Base-by-base conservation (phyloP, 306 rosid genomes). In the Lathyrus sativus region DNA sequence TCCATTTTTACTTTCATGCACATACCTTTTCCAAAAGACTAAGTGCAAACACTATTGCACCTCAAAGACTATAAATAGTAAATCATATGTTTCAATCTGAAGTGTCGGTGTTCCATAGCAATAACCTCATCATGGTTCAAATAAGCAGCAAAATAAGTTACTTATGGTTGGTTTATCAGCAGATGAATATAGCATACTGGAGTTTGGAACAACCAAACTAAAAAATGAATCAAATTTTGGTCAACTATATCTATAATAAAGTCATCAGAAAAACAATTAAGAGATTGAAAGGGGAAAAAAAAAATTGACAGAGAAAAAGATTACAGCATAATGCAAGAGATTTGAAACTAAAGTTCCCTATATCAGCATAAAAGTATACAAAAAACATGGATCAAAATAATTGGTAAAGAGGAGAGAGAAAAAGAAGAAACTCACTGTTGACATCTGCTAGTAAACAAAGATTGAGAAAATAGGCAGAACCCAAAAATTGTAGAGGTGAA, bases 381-480 rank as follows among this genome's bases (percentile, higher is more conserved):
- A 8, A 61, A 48, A 19, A 57, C 14, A 69, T 44, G 12, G 41
- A 65, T 37, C 37, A 46, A 29, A 12, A 54, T 0, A 61, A 15
- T 54, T 55, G 45, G 7, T 2, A 46, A 35, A 65, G 70, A 41
- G 35, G 24, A 63, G 26, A 68, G 28, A 37, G 64, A 59, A 2
- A 46, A 24, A 1, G 2, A 24, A 49, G 26, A 35, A 37, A 75
- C 88, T 87, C 75, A 90, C 96, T 6, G 89, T 87, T 2, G 89
- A 83, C 96, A 90, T 87, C 66, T 80, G 65, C 44, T 70, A 70
- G 59, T 55, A 67, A 75, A 58, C 70, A 72, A 67, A 75, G 78
- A 39, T 74, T 49, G 75, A 72, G 81, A 76, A 59, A 61, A 60
- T 9, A 66, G 13, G 0, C 11, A 53, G 48, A 37, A 18, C 70